Conservation (phyloP, 257 asterid genomes). For the Leptodermis oblonga region DNA sequence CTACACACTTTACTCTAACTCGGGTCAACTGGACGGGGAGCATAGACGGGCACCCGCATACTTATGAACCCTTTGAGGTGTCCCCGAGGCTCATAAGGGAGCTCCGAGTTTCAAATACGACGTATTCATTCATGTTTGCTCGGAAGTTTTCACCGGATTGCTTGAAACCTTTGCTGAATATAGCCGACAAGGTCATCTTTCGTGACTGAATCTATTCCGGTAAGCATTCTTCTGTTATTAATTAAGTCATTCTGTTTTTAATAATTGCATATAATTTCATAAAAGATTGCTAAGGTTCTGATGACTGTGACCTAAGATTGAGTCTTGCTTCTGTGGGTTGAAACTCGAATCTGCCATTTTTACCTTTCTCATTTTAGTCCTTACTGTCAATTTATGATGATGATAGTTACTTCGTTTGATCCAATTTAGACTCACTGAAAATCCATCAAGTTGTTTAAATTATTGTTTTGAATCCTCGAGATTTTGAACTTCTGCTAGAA, state of each 20-base stretch:
- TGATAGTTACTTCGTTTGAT: not conserved
- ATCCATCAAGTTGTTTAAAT: not conserved
- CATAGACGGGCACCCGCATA: constrained; percentile 67
- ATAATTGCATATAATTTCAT: not conserved
- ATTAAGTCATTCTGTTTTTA: not conserved
- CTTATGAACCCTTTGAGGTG: constrained; percentile 44
- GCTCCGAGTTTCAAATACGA: constrained; percentile 48
- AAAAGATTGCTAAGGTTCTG: not conserved
- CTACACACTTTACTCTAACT: constrained; percentile 55
- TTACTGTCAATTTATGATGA: too few relatives aligned
- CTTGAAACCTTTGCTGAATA: constrained; percentile 53
- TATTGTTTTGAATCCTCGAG: too few relatives aligned
- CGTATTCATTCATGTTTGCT: constrained; percentile 52
- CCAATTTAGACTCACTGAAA: too few relatives aligned
- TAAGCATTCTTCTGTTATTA: constrained; percentile 20
- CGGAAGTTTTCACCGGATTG: constrained; percentile 74
- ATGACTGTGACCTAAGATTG: not conserved
- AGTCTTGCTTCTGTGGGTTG: not conserved
- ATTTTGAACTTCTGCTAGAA: too few relatives aligned
- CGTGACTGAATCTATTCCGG: constrained; percentile 40
- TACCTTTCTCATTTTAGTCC: too few relatives aligned
- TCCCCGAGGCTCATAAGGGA: constrained; percentile 42
- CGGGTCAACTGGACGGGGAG: constrained; percentile 73
- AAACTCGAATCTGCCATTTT: not conserved
- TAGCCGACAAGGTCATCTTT: constrained; percentile 53